Evolutionary conservation across 768 basidiomycete genomes (phyloP), one percentile per base, ranked within the genome.

Genomic region (Tulasnella sp.): DNA sequence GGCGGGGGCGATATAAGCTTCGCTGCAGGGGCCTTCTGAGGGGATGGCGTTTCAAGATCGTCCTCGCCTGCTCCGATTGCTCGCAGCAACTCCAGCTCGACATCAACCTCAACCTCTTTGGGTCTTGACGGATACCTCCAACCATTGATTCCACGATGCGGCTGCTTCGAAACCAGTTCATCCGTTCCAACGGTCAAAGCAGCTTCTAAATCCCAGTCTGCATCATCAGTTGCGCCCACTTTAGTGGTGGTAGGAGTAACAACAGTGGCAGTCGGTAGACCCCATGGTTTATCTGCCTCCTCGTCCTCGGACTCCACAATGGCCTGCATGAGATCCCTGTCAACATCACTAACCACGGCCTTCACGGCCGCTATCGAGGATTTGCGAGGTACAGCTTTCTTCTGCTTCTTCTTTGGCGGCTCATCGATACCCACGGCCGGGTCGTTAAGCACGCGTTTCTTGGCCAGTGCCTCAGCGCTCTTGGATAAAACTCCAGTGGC

Each of bases 81-180:
- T 51, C 34, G 48, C 19, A 59, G 24, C 11, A 59, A 41, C 27
- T 59, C 57, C 15, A 46, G 45, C 22, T 59, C 57, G 2, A 59
- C 46, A 29, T 62, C 61, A 30, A 53, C 9, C 4, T 45, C 49
- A 21, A 9, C 58, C 17, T 52, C 59, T 61, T 66, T 68, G 63
- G 70, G 74, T 64, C 71, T 72, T 31, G 62, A 30, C 1, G 61
- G 62, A 63, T 75, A 77, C 70, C 76, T 70, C 66, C 69, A 63
- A 60, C 9, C 12, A 51, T 64, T 60, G 41, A 43, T 19, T 34
- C 41, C 27, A 11, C 38, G 42, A 29, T 25, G 21, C 43, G 4
- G 22, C 42, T 46, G 31, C 34, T 38, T 38, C 34, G 34, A 38
- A 15, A 38, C 34, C 7, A 7, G 34, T 38, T 38, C 34, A 12